A percentile compares a stretch with the other conserved stretches of the same genome.
These are phyloP conservation scores for Mycosphaerella sp. DNA, from an alignment of 2,329 filamentous ascomycete genomes.

Conservation along the genomic window DNA sequence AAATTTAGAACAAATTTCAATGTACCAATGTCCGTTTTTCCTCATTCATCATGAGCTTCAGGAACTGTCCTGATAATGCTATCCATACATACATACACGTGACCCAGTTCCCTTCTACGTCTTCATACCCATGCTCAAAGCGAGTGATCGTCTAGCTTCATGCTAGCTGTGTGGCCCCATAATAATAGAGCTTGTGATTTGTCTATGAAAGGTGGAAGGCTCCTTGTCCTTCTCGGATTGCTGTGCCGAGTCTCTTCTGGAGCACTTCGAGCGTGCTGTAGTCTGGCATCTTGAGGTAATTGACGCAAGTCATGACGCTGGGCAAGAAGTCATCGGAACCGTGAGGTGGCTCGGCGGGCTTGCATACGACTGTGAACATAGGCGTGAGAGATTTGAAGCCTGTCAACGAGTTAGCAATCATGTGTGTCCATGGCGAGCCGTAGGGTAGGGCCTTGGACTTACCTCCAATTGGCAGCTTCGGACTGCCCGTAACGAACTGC, in stretches of 20 bases:
- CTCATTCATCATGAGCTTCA: slow-evolving; percentile 5
- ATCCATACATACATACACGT: slow-evolving; percentile 4
- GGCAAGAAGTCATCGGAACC: slow-evolving; percentile 96
- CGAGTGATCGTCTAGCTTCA: slow-evolving; percentile 3
- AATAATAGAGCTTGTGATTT: background rate
- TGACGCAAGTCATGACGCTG: slow-evolving; percentile 99
- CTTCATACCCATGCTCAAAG: slow-evolving; percentile 3
- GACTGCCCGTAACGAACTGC: slow-evolving; percentile 96
- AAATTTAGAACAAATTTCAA: background rate
- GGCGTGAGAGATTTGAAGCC: slow-evolving; percentile 95
- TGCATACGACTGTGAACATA: slow-evolving; percentile 99
- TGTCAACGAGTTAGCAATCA: slow-evolving; percentile 36
- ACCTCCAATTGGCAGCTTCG: slow-evolving; percentile 97
- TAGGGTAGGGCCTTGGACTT: slow-evolving; percentile 36
- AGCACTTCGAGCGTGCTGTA: slow-evolving; percentile 76
- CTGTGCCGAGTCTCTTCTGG: slow-evolving; percentile 69
- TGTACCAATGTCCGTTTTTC: slow-evolving; percentile 3
- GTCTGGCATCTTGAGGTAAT: slow-evolving; percentile 95
- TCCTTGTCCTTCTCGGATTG: slow-evolving; percentile 91
- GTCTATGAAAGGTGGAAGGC: slow-evolving; percentile 71
- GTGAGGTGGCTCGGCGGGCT: slow-evolving; percentile 91
- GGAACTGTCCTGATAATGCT: slow-evolving; percentile 5
- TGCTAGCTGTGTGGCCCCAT: background rate
- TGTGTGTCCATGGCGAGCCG: slow-evolving; percentile 4
- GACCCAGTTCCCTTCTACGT: background rate